Base-by-base conservation (phyloP, 2,329 filamentous ascomycete genomes). In the Diaporthe batatas region DNA sequence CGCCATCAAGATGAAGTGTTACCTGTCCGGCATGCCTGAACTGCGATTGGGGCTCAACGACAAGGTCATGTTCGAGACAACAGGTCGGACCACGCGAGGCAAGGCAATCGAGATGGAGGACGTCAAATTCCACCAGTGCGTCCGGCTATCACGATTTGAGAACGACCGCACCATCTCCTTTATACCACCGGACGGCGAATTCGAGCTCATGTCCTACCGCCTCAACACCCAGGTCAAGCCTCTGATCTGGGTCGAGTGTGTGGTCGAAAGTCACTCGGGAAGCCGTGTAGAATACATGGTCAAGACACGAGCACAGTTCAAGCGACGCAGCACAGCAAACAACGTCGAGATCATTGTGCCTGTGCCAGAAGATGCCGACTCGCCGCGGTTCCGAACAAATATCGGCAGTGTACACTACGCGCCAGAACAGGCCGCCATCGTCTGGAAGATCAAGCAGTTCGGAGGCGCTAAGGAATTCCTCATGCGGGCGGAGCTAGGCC, bases 401-500 rank as follows among this genome's bases (percentile, higher is more conserved):
- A 97, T 99, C 75, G 96, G 96, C 71, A 94, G 93, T 39, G 96
- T 99, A 16, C 96, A 99, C 84, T 99, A 99, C 81, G 96, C 96
- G 5, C 96, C 96, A 0, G 96, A 99, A 83, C 96, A 98, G 80
- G 97, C 94, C 75, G 96, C 96, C 73, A 99, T 99, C 78, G 93
- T 99, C 67, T 99, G 96, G 96, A 99, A 99, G 87, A 99, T 99
- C 83, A 99, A 99, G 87, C 96, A 99, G 80, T 99, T 99, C 83
- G 96, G 96, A 57, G 96, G 96, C n/a, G 91, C 92, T 78, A 99
- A 99, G 84, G 96, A 99, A 81, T 99, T 99, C 79, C 87, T 99
- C 78, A 99, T 99, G 96, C 93, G 96, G 72, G 96, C 96, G 23
- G 96, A 99, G 85, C 88, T 99, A 16, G 96, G 96, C 65, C 86